Percentiles rank a stretch among this genome's conserved stretches.
Evolutionary conservation across 805 yeast genomes (phyloP).

Genomic region (Soucietia sequanensis): DNA sequence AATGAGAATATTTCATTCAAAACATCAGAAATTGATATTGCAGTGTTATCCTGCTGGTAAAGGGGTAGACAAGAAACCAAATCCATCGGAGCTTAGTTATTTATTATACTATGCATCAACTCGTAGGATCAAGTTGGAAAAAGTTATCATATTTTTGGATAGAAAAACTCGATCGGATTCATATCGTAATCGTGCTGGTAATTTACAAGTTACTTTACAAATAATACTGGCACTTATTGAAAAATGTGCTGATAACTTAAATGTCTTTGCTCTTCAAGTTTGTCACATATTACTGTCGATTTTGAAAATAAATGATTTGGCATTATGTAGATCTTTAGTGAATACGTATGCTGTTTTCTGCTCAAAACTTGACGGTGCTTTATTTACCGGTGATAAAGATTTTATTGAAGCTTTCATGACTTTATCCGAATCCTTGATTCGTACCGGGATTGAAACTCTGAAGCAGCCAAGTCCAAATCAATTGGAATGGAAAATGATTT

Average conservation of each 20-base stretch:
- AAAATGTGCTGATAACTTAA: constrained; percentile 79
- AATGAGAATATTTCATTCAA: constrained; percentile 56
- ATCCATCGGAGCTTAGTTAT: constrained; percentile 87
- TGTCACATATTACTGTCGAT: constrained; percentile 56
- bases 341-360: constrained; percentile 46
- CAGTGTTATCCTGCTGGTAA: constrained; percentile 95
- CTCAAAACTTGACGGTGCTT: constrained; percentile 53
- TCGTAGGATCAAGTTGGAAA: constrained; percentile 82
- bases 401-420: constrained; percentile 50
- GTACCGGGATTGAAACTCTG: constrained; percentile 10
- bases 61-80: constrained; percentile 83
- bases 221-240: constrained; percentile 68
- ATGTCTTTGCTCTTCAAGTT: constrained; percentile 72
- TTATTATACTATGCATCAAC: constrained; percentile 88
- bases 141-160: constrained; percentile 70
- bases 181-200: constrained; percentile 65
- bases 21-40: constrained; percentile 84
- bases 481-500: constrained; percentile 46
- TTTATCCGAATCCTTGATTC: constrained; percentile 21
- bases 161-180: constrained; percentile 63
- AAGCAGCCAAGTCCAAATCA: constrained; percentile 24
- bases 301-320: constrained; percentile 56
- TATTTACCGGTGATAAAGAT: constrained; percentile 62
- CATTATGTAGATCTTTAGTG: constrained; percentile 54
- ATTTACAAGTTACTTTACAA: constrained; percentile 76